Evolutionary conservation across 768 basidiomycete genomes (phyloP).

Genomic region (Lyophyllum atratum): DNA sequence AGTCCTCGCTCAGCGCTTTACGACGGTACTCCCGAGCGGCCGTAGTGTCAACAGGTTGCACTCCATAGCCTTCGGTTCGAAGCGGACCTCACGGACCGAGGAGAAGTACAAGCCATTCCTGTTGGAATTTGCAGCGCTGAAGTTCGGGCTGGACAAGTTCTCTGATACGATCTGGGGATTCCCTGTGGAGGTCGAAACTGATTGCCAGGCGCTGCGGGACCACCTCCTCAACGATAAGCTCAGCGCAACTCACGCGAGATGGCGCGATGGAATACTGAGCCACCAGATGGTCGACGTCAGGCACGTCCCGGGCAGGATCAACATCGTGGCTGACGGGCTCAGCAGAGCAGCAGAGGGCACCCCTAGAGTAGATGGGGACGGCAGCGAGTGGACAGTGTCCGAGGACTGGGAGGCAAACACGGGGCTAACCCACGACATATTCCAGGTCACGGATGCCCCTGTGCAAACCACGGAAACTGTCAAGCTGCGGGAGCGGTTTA

Average conservation of each 20-base stretch:
- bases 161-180: constrained; percentile 18
- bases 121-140: constrained; percentile 8
- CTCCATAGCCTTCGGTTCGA: constrained; percentile 32
- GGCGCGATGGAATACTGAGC: constrained; percentile 28
- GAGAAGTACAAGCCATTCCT: constrained; percentile 31
- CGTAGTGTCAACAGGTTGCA: constrained; percentile 14
- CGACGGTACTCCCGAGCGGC: constrained; percentile 18
- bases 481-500: constrained; percentile 16
- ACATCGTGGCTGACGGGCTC: constrained; percentile 30
- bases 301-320: constrained; percentile 23
- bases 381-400: constrained; percentile 29
- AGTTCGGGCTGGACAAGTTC: background rate
- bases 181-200: constrained; percentile 31
- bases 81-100: constrained; percentile 26
- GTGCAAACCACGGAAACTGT: background rate
- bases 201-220: constrained; percentile 24
- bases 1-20: constrained; percentile 26
- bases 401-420: constrained; percentile 27
- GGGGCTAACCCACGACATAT: constrained; percentile 22
- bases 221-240: constrained; percentile 27
- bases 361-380: constrained; percentile 20
- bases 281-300: constrained; percentile 26
- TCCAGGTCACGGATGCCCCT: background rate
- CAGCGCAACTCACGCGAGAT: constrained; percentile 16
- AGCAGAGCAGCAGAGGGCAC: constrained; percentile 23